Evolutionary conservation across 148 eudicot species (phyloP), one percentile per base, ranked within the genome.

Genomic region (Arbutus unedo): DNA sequence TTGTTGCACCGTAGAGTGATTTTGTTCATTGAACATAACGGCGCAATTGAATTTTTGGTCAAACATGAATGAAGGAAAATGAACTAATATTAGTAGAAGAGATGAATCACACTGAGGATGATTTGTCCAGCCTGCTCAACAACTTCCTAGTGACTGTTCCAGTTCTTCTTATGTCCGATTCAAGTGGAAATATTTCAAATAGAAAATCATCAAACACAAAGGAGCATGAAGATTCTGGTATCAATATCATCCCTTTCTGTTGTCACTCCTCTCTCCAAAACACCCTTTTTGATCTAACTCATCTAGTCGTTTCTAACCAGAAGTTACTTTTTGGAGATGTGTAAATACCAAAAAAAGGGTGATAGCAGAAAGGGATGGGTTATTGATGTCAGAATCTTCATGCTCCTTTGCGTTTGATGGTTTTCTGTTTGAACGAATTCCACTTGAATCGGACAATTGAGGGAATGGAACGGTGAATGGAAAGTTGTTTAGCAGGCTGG

Each of bases 91-190:
- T 66, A 11, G 5, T 78, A 19, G 86, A 85, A 54, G 87, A 90
- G 77, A 45, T 78, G 82, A 85, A 85, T 83, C 56, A 77, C 2
- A 83, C 73, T 72, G 91, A 89, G 43, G 93, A 91, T 56, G 98
- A 91, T 79, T 85, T 93, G n/a, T 84, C 91, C 44, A 90, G 89
- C 91, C 82, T 92, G 53, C 91, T 95, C 6, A 90, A 93, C 78
- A 85, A 88, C 53, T 93, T 93, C 79, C 93, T 1, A 31, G 38
- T 31, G 38, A 31, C 38, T 31, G 38, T 31, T 31, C 38, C 87
- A 0, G 88, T 84, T 16, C 93, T 93, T 0, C 79, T 83, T 18
- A 91, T 93, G 93, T 84, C 87, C 67, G 88, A 85, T n/a, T 92
- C 83, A 49, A 74, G 85, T 21, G 83, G 77, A 2, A 86, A 80